Base-by-base conservation (phyloP, 164 flowering plant genomes). In the Kingdonia uniflora region DNA sequence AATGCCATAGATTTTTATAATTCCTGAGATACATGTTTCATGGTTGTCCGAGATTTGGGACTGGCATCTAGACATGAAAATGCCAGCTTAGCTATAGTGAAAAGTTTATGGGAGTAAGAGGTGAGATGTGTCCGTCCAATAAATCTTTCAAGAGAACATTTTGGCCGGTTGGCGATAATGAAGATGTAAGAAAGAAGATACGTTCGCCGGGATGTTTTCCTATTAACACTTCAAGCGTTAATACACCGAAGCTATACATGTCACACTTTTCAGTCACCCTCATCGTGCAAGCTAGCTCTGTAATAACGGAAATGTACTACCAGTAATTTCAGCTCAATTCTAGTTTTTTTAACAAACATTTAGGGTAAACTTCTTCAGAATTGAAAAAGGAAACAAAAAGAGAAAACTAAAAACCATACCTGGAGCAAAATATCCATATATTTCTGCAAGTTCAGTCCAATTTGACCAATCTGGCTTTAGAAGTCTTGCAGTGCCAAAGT, bases 361-460 rank as follows among this genome's bases (percentile, higher is more conserved):
- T n/a, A n/a, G n/a, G n/a, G n/a, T n/a, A n/a, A n/a, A n/a, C n/a
- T n/a, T n/a, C n/a, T 40, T 14, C 13, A 40, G 7, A 40, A 40
- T 14, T 4, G 37, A 24, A 17, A 29, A 3, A 50, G 2, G 1
- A 5, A 20, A 29, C 10, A 24, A 26, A 12, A 50, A 13, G 40
- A 33, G 19, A 50, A 50, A 14, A 13, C 6, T 8, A 1, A 22
- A 20, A 2, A 20, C 23, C 16, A 24, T 49, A 49, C 52, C 38
- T 23, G 39, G 52, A 24, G 52, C 52, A 11, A 29, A 6, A 29
- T 49, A 49, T 23, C 39, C 52, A 11, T 25, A 49, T 25, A 35
- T 49, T n/a, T 16, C 35, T 29, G 35, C 35, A 29, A 29, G 35
- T 29, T 29, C 52, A 12, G 52, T 49, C 52, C 52, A 49, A 29